A percentile compares a stretch with the other conserved stretches of the same genome.
phyloP scores from a whole-genome alignment of 129 eudicot genomes.

The Smallanthus sonchifolius region DNA sequence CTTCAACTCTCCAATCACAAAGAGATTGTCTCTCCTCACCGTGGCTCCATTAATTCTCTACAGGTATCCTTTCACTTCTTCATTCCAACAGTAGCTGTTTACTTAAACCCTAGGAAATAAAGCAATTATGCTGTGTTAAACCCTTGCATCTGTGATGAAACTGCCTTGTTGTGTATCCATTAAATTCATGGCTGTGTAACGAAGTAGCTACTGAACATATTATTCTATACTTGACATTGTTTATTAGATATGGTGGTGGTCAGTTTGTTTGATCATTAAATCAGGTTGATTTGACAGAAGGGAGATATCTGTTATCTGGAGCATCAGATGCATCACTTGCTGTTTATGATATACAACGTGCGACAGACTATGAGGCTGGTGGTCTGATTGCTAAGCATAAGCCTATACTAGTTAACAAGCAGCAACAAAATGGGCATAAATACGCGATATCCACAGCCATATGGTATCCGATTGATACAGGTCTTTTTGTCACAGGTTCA shows the following conservation, averaged over 20 bases:
- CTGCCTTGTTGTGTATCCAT: background rate
- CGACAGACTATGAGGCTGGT: constrained; percentile 66
- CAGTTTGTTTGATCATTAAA: constrained; percentile 57
- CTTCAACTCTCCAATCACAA: constrained; percentile 85
- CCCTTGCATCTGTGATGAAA: background rate
- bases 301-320: constrained; percentile 82
- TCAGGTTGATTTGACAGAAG: constrained; percentile 99
- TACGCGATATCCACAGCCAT: constrained; percentile 86
- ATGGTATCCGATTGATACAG: constrained; percentile 98
- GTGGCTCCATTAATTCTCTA: constrained; percentile 91
- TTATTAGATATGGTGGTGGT: constrained; percentile 19
- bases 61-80: constrained; percentile 45
- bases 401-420: constrained; percentile 71
- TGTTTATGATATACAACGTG: constrained; percentile 80
- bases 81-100: background rate
- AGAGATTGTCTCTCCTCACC: constrained; percentile 86
- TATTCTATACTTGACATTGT: background rate
- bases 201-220: background rate
- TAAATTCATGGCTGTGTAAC: background rate
- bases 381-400: constrained; percentile 79
- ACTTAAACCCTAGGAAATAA: background rate
- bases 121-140: background rate
- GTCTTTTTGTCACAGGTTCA: constrained; percentile 88
- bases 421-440: constrained; percentile 78
- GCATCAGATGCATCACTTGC: constrained; percentile 93